Conservation (phyloP, 169 alveolate species). For the Plasmodium falciparum region DNA sequence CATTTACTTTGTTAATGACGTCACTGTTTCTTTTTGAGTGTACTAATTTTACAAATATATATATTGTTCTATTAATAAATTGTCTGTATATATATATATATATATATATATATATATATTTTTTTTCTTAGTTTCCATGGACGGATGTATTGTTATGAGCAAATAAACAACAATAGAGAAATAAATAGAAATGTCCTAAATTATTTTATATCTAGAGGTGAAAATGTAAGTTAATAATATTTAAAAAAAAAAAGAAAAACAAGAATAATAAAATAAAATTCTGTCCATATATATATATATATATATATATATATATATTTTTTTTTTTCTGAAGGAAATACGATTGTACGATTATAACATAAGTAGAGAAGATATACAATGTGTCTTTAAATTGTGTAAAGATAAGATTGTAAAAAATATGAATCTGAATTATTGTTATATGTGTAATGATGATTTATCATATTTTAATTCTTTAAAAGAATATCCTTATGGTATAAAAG, state of each 20-base stretch:
- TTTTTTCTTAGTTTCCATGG: conserved; percentile 25
- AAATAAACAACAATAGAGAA: conserved; percentile 22
- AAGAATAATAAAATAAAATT: not conserved
- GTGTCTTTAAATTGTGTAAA: conserved; percentile 33
- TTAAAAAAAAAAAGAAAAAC: no score
- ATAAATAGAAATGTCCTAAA: conserved; percentile 41
- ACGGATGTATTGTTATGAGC: conserved; percentile 26
- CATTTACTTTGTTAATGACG: no score
- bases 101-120: not conserved
- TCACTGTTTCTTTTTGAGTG: no score
- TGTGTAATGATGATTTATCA: conserved; percentile 44
- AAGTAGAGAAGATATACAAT: conserved; percentile 48
- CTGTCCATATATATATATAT: not conserved
- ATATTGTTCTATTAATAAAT: no score
- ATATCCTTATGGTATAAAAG: conserved; percentile 25
- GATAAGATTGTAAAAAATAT: conserved; percentile 24
- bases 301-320: not conserved
- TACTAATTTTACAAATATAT: no score
- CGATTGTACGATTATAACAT: conserved; percentile 54
- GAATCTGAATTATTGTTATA: conserved; percentile 51
- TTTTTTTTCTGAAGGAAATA: conserved; percentile 33
- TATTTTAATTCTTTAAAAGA: conserved; percentile 48
- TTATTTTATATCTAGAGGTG: conserved; percentile 34
- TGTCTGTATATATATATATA: no score
- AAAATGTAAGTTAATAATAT: conserved; percentile 29